These are phyloP conservation scores for Melanopsichium pennsylvanicum DNA, from an alignment of 1,284 basidiomycete genomes.

Conservation along the genomic window DNA sequence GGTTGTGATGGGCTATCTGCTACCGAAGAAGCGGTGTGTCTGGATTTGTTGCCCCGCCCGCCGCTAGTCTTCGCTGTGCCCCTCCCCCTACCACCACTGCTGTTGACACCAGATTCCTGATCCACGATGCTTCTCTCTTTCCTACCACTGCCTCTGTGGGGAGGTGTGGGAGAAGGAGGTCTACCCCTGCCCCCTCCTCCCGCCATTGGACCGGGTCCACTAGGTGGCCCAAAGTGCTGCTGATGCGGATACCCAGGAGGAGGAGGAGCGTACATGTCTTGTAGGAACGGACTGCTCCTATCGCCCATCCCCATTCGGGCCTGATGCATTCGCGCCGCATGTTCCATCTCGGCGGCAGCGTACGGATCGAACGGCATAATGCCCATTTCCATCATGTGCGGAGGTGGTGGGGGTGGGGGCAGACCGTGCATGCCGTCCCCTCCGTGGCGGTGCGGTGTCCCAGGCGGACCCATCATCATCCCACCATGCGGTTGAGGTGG, in stretches of 20 bases:
- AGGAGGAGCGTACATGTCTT: constrained; percentile 37
- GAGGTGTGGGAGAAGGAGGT: constrained; percentile 35
- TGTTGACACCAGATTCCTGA: constrained; percentile 12
- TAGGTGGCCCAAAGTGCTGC: too few relatives aligned
- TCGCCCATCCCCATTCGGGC: constrained; percentile 33
- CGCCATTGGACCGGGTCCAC: constrained; percentile 7
- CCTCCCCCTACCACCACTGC: constrained; percentile 16
- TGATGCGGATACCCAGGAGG: too few relatives aligned
- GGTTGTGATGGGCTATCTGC: not conserved
- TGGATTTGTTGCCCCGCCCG: constrained; percentile 24
- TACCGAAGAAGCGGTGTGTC: constrained; percentile 4
- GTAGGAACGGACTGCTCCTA: too few relatives aligned
- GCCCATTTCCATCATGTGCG: constrained; percentile 35
- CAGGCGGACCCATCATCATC: too few relatives aligned
- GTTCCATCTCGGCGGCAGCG: constrained; percentile 45
- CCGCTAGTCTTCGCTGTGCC: constrained; percentile 16
- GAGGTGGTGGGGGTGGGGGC: constrained; percentile 35
- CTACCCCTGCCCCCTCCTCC: constrained; percentile 1
- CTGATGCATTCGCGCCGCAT: constrained; percentile 39
- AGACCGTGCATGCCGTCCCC: too few relatives aligned
- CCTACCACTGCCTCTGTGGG: constrained; percentile 21
- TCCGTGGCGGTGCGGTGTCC: too few relatives aligned
- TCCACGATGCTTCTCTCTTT: constrained; percentile 24
- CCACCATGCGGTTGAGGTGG: too few relatives aligned
- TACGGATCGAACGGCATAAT: constrained; percentile 43